Base-by-base conservation (phyloP, 495 filamentous ascomycete genomes). In the Annulohypoxylon moriforme region DNA sequence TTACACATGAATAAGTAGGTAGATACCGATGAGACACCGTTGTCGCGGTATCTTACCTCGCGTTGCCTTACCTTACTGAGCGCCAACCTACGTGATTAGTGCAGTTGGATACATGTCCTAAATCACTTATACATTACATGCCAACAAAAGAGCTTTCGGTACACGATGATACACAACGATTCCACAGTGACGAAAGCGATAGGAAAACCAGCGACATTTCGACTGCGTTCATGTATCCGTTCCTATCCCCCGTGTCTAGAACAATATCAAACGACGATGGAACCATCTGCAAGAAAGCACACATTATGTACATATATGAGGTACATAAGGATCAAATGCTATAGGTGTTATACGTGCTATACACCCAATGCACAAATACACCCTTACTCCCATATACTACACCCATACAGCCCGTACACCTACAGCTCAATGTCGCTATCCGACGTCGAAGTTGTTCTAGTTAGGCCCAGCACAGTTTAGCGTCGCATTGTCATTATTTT, bases 281-380 rank as follows among this genome's bases (percentile, higher is more conserved):
- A 65, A 20, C 57, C 60, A 73, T 62, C 60, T 72, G 69, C 69
- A 68, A 60, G 64, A 68, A 68, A 68, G 62, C 46, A 57, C 65
- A 68, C 60, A 61, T 52, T 7, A 57, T 47, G 27, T 55, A 64
- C 34, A 52, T 60, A 58, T 16, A 25, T 47, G 57, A 67, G 34
- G 64, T 58, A 67, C 56, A 60, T 64, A 44, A 7, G 25, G 10
- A n/a, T n/a, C n/a, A n/a, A n/a, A n/a, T n/a, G n/a, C n/a, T n/a
- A n/a, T n/a, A n/a, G n/a, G 11, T 3, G 2, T 10, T 16, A 29
- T 25, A 24, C 10, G 16, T 18, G 16, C 46, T n/a, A 49, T 49
- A 22, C 46, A 14, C 22, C 34, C 34, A 36, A 36, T 42, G 6
- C 11, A 16, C 38, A 9, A 4, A 42, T 42, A 42, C 38, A 38